Base-by-base conservation (phyloP, 805 yeast genomes). In the Candida vaughaniae region DNA sequence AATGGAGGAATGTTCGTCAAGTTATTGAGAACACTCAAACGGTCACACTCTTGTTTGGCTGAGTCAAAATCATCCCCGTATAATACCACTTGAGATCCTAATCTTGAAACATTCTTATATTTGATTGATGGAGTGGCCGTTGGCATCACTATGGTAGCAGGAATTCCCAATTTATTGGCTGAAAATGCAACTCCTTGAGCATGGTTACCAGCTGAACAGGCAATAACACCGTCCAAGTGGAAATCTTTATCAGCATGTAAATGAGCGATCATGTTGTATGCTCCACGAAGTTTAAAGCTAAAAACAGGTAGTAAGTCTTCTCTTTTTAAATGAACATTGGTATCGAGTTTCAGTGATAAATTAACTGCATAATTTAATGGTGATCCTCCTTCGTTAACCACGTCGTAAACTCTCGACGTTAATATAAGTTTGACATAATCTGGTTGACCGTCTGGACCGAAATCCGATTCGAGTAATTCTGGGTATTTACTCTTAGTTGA, bases 141-240 rank as follows among this genome's bases (percentile, higher is more conserved):
- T 2, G 99, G 99, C 99, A 93, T 93, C 31, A 93, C 98, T 36
- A 93, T 93, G 4, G 97, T 91, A 3, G 98, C 91, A 3, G 96
- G 93, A 36, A 93, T 88, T 18, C 82, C 83, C 54, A 93, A 69
- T 42, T 82, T 78, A 42, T 78, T 80, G 3, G 98, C 96, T 16
- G 95, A 84, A 58, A 64, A 91, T 0, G 99, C 99, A 10, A 93
- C 98, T 48, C 99, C 99, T 59, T 93, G 99, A 1, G 99, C 99
- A 53, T 93, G 99, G 62, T 93, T 93, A 23, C 99, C 99, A 3
- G 99, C 99, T 20, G 97, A 88, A 54, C 98, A 93, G 0, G 98
- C 97, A 56, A 95, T 85, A 38, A 93, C 97, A 51, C 99, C 99
- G 33, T 75, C 71, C 58, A 87, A 51, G 46, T 82, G 74, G 49